Evolutionary conservation across 2,329 filamentous ascomycete species (phyloP).

Genomic region (Ascochyta fabae): DNA sequence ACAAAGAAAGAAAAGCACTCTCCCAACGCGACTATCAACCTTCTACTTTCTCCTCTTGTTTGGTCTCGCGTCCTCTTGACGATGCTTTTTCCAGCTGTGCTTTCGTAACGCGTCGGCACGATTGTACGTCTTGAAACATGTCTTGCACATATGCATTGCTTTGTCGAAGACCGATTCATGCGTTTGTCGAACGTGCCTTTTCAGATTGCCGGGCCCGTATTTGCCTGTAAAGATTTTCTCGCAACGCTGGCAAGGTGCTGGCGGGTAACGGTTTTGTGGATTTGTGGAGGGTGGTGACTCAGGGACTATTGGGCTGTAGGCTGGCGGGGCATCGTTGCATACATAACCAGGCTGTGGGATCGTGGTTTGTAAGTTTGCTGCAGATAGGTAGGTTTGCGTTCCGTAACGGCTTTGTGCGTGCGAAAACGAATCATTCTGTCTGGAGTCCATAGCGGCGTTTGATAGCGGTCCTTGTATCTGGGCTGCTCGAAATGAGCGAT

Average conservation of each 20-base stretch:
- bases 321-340: background rate
- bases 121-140: constrained; percentile 14
- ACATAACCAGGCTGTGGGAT: background rate
- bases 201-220: constrained; percentile 6
- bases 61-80: constrained; percentile 1
- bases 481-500: background rate
- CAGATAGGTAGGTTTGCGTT: background rate
- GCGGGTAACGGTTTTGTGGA: background rate
- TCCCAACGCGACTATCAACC: too few species aligned
- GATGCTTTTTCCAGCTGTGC: constrained; percentile 18
- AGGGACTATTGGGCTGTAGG: background rate
- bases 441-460: background rate
- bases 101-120: constrained; percentile 19
- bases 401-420: background rate
- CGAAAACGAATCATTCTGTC: background rate
- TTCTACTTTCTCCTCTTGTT: constrained; percentile 6
- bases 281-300: background rate
- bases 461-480: background rate
- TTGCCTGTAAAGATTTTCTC: constrained; percentile 6
- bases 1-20: too few species aligned
- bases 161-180: background rate
- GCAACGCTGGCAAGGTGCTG: background rate
- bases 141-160: constrained; percentile 1
- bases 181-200: constrained; percentile 4
- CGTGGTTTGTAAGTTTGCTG: background rate